Evolutionary conservation across 768 basidiomycete genomes (phyloP), one percentile per base, ranked within the genome.

Genomic region (Strobilomyces confusus): DNA sequence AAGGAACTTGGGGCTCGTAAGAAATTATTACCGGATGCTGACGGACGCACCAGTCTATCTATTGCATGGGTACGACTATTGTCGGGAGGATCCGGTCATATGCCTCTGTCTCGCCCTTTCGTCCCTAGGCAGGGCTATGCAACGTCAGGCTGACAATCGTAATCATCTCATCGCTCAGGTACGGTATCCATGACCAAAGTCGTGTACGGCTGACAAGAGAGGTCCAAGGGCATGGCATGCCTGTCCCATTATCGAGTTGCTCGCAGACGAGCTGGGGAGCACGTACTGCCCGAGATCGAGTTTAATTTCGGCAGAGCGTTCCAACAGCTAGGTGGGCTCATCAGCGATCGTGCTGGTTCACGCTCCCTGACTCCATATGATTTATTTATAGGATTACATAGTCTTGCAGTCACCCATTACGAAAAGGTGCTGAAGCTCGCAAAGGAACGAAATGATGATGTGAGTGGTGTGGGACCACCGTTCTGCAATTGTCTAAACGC

Each of bases 231-330:
- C 0, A 79, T 95, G 77, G 91, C 89, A 0, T 97, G 94, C 68
- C 69, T 98, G 23, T 79, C 85, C 0, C 80, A 83, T 44, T 99
- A 98, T 68, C 81, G 92, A 17, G 74, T 76, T n/a, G 63, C 88
- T 2, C 77, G 87, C 14, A 75, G 73, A 40, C 69, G 59, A 2
- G 72, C 73, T 44, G 67, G 69, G 3, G 68, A 74, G 3, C 75
- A 58, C 4, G 49, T 73, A 3, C 59, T 78, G 22, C 79, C 83
- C 26, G 95, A 98, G 68, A 86, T 95, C 4, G 92, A 99, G 53
- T 98, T 81, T 67, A 99, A 99, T 68, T 90, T 95, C 64, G 95
- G 87, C 0, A 77, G 95, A 43, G 82, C 84, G 1, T 98, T 97
- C 66, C 95, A 54, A 22, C 52, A 54, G 20, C 34, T 54, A 38